Evolutionary conservation across 768 basidiomycete genomes (phyloP), one percentile per base, ranked within the genome.

Genomic region (Mycena olivaceomarginata): DNA sequence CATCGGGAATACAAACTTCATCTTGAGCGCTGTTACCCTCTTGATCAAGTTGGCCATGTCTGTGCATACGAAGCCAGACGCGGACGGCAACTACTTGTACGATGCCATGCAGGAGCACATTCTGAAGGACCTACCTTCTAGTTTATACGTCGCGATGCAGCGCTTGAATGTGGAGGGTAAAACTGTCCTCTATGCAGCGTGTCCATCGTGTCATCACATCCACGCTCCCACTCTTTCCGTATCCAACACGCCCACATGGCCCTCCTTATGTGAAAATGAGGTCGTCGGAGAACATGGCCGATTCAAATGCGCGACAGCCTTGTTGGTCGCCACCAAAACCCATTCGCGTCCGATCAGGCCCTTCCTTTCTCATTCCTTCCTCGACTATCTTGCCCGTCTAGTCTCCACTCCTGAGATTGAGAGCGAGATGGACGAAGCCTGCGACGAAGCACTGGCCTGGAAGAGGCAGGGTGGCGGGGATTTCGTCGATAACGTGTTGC

Each of bases 321-420:
- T 76, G 53, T 67, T 76, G 63, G 45, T 16, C 18, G 13, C 2
- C 22, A 5, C 13, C 8, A 64, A 76, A 48, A 16, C 59, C 11
- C 20, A 67, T 16, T 7, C 41, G 56, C 70, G 70, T 10, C 81
- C 80, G n/a, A 65, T 77, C 22, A 80, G 76, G 63, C 80, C 80
- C 0, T 77, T 77, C 5, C 62, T 76, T 5, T 59, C 31, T 16
- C 46, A 60, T 5, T 79, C 79, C 4, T 82, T 85, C 51, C 57
- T 79, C 12, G 80, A 85, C 57, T 74, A 82, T 68, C 65, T 82
- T 37, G 80, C 79, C 7, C 68, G 77, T n/a, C 43, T 75, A 6
- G 76, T 82, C 15, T 64, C 79, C 48, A 71, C 72, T 56, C 67
- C 73, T 20, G 72, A 75, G 9, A 62, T 72, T 53, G 73, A 80